Evolutionary conservation across 2,329 filamentous ascomycete species (phyloP), one percentile per base, ranked within the genome.

Genomic region (Penicillium sp.): DNA sequence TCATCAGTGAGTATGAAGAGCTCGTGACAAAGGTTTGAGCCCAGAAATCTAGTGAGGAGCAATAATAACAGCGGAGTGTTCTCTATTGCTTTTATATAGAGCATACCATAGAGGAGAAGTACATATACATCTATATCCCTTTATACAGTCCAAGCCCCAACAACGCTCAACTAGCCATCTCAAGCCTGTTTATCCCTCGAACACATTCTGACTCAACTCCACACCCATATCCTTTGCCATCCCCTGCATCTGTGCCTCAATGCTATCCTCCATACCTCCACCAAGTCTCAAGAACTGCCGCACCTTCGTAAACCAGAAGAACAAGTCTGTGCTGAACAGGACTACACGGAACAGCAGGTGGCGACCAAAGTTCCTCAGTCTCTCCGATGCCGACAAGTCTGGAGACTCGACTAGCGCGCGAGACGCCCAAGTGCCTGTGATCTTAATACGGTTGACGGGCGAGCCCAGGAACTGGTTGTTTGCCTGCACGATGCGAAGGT

Each of bases 151-250:
- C n/a, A n/a, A n/a, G n/a, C n/a, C n/a, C n/a, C n/a, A n/a, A n/a
- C n/a, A n/a, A n/a, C n/a, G n/a, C n/a, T n/a, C n/a, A n/a, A n/a
- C n/a, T n/a, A n/a, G n/a, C n/a, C n/a, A n/a, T n/a, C n/a, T n/a
- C n/a, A n/a, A n/a, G n/a, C n/a, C n/a, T n/a, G 41, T 55, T 52
- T 61, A 95, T 4, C 91, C 90, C 49, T 94, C 87, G 71, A 96
- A 96, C 2, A 95, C 78, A 35, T 83, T 82, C 66, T 94, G 88
- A 64, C 95, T 86, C 57, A 97, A 71, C 69, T 97, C 90, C 3
- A 97, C 82, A 0, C 93, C 93, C 72, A 93, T 89, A 59, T 94
- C 90, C 65, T 86, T 88, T 1, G 90, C 91, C 76, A 96, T 87
- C 49, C 77, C 80, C 69, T 80, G 84, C 89, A 97, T 94, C 59